Conservation (phyloP, 31 red algal species). For the Asparagopsis taxiformis region DNA sequence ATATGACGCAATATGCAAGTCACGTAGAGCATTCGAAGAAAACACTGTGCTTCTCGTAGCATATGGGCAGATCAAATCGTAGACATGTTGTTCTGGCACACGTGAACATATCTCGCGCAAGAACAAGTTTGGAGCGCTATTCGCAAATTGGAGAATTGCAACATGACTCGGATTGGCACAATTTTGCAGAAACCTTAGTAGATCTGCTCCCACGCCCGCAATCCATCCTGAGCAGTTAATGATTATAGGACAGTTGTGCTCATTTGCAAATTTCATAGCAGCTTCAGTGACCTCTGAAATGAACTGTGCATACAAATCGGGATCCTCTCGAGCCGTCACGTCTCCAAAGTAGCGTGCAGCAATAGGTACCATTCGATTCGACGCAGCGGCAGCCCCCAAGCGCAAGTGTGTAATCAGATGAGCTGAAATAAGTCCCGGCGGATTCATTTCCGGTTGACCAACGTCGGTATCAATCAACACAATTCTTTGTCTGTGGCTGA, state of each 20-base stretch:
- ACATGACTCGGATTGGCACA: slow-evolving; percentile 10
- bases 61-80: slow-evolving; percentile 8
- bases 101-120: slow-evolving; percentile 1
- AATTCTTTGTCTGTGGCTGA: neutral
- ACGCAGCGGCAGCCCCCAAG: slow-evolving; percentile 16
- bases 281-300: slow-evolving; percentile 10
- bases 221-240: slow-evolving; percentile 39
- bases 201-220: slow-evolving; percentile 19
- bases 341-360: slow-evolving; percentile 28
- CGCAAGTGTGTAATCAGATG: slow-evolving; percentile 4
- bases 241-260: slow-evolving; percentile 25
- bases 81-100: slow-evolving; percentile 6
- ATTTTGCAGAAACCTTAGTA: slow-evolving; percentile 5
- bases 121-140: neutral
- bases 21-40: slow-evolving; percentile 18
- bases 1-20: slow-evolving; percentile 28
- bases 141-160: slow-evolving; percentile 2
- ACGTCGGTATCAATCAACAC: slow-evolving; percentile 37
- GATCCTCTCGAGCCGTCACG: slow-evolving; percentile 24
- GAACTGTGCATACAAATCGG: slow-evolving; percentile 12
- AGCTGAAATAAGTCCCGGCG: slow-evolving; percentile 27
- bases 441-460: slow-evolving; percentile 36
- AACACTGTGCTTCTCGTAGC: slow-evolving; percentile 6
- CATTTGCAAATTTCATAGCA: slow-evolving; percentile 11
- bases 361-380: slow-evolving; percentile 15